phyloP scores from a whole-genome alignment of 345 rosid genomes.

The Adansonia digitata region DNA sequence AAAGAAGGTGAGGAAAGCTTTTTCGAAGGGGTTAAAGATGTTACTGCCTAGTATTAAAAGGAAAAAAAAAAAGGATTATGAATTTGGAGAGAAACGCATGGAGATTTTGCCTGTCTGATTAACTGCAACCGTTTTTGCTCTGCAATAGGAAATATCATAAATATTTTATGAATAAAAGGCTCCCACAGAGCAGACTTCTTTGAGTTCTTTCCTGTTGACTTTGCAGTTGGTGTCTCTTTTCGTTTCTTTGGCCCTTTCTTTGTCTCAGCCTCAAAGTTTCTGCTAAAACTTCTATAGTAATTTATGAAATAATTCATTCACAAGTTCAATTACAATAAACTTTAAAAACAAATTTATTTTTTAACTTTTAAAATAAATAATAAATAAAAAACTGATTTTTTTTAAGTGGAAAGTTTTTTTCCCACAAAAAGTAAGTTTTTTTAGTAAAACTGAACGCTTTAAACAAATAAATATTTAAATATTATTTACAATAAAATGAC shows the following conservation, averaged over 20 bases:
- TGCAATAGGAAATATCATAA: not conserved
- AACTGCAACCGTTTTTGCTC: slow-evolving; percentile 13
- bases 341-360: no score
- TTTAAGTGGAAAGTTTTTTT: no score
- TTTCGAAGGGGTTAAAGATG: slow-evolving; percentile 1
- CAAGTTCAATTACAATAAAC: no score
- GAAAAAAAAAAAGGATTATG: not conserved
- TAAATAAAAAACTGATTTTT: no score
- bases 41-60: not conserved
- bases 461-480: no score
- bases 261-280: not conserved
- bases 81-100: slow-evolving; percentile 8
- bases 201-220: slow-evolving; percentile 43
- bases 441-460: no score
- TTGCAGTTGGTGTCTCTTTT: slow-evolving; percentile 13
- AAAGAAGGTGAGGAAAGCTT: slow-evolving; percentile 8
- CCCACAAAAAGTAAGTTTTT: no score
- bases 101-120: slow-evolving; percentile 2
- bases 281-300: no score
- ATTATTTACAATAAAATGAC: no score
- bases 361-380: no score
- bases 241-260: not conserved
- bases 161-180: slow-evolving; percentile 5
- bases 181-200: slow-evolving; percentile 25
- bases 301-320: no score